These are phyloP conservation scores for Perkinsus olseni DNA, from an alignment of 169 alveolate species.

Conservation along the genomic window DNA sequence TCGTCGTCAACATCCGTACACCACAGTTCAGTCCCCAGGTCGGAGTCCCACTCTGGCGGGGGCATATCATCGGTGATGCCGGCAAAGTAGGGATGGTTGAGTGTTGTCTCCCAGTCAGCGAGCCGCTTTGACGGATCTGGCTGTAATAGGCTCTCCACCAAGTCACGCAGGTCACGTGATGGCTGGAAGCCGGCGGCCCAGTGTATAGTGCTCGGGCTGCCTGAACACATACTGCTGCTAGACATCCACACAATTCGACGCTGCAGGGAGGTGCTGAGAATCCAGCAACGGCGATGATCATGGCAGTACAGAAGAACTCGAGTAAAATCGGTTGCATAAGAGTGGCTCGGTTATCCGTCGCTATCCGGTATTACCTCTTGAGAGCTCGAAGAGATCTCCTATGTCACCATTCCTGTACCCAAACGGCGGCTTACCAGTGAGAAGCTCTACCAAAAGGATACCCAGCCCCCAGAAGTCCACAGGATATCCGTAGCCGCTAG, in stretches of 20 bases:
- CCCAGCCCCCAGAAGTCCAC: background rate
- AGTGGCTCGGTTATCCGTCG: too few relatives aligned
- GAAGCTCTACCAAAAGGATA: background rate
- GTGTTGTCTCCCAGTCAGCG: background rate
- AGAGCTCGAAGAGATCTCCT: background rate
- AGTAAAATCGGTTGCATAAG: too few relatives aligned
- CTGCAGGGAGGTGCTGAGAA: background rate
- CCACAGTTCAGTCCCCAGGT: background rate
- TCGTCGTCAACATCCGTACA: background rate
- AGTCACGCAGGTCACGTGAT: background rate
- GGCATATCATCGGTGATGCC: background rate
- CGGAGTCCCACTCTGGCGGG: background rate
- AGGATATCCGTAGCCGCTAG: background rate
- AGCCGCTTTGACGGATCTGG: background rate
- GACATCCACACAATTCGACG: background rate
- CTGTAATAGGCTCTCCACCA: background rate
- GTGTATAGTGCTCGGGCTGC: background rate
- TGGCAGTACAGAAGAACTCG: too few relatives aligned
- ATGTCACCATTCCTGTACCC: background rate
- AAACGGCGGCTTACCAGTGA: background rate
- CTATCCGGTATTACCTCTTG: background rate
- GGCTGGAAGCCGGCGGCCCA: background rate
- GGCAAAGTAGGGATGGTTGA: background rate
- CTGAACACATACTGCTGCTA: background rate
- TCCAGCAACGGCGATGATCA: too few relatives aligned